Percentiles rank a stretch among this genome's conserved stretches.
Conservation (phyloP, 345 rosid genomes). For the Erodium maritimum region DNA sequence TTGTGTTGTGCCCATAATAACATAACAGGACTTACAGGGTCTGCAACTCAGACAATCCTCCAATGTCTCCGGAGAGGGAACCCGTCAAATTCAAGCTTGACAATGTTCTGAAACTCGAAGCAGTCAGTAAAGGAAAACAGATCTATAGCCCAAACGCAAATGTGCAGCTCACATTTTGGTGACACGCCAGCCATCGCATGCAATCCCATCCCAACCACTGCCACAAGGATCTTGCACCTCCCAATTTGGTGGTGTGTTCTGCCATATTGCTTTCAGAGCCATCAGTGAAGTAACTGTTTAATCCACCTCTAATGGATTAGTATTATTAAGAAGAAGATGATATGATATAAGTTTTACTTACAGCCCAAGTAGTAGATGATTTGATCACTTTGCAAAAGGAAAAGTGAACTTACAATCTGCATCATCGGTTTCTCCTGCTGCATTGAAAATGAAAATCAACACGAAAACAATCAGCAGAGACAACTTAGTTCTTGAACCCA, state of each 20-base stretch:
- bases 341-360: no score
- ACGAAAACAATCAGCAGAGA: conserved; percentile 19
- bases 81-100: conserved; percentile 48
- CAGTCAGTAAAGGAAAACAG: background rate
- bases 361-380: background rate
- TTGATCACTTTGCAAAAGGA: background rate
- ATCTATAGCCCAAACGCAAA: background rate
- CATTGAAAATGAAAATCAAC: conserved; percentile 13
- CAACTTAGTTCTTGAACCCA: conserved; percentile 25
- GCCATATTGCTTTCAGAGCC: conserved; percentile 30
- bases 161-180: conserved; percentile 37
- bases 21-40: conserved; percentile 39
- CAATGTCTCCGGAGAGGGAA: conserved; percentile 39
- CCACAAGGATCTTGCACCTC: conserved; percentile 65
- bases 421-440: conserved; percentile 15
- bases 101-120: conserved; percentile 41
- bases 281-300: conserved; percentile 34
- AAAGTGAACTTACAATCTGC: conserved; percentile 23
- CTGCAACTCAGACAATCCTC: conserved; percentile 40
- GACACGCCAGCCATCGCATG: conserved; percentile 36
- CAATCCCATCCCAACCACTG: conserved; percentile 54
- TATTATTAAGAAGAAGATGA: no score
- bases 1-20: background rate
- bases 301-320: no score
- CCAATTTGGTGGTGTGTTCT: conserved; percentile 50